Conservation (phyloP, 2,329 filamentous ascomycete genomes). For the Aspergillus sp. region DNA sequence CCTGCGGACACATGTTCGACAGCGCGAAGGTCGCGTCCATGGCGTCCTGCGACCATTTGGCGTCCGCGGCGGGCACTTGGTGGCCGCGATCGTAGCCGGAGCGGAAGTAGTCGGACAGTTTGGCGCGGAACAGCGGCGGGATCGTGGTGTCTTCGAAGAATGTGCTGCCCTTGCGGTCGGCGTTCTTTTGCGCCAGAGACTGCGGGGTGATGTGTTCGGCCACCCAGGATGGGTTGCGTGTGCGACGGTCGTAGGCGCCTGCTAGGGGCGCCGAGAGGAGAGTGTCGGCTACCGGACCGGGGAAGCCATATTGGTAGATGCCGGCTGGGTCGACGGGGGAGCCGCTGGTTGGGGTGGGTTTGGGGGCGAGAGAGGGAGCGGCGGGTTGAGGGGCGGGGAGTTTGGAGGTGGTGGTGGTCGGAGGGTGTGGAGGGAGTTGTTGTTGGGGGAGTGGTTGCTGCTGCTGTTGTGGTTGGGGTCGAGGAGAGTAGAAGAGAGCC, state of each 20-base stretch:
- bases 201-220: constrained; percentile 92
- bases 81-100: constrained; percentile 95
- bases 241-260: constrained; percentile 86
- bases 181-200: constrained; percentile 73
- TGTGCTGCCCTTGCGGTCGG: constrained; percentile 77
- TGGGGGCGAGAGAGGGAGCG: constrained; percentile 33
- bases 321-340: constrained; percentile 71
- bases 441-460: constrained; percentile 22
- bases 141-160: constrained; percentile 82
- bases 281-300: constrained; percentile 83
- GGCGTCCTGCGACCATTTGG: constrained; percentile 89
- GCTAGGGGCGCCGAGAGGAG: constrained; percentile 74
- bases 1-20: constrained; percentile 97
- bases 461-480: constrained; percentile 29
- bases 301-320: constrained; percentile 85
- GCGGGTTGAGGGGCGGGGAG: constrained; percentile 44
- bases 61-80: constrained; percentile 94
- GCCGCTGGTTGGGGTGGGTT: constrained; percentile 25
- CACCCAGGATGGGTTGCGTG: constrained; percentile 91
- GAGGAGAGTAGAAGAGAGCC: constrained; percentile 63
- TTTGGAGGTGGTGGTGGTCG: constrained; percentile 28
- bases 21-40: constrained; percentile 96
- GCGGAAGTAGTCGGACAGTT: constrained; percentile 90
- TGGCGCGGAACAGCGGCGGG: constrained; percentile 83
- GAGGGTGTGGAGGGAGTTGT: constrained; percentile 29